Evolutionary conservation across 2,329 filamentous ascomycete species (phyloP), one percentile per base, ranked within the genome.

Genomic region (Arthrobotrys iridis): DNA sequence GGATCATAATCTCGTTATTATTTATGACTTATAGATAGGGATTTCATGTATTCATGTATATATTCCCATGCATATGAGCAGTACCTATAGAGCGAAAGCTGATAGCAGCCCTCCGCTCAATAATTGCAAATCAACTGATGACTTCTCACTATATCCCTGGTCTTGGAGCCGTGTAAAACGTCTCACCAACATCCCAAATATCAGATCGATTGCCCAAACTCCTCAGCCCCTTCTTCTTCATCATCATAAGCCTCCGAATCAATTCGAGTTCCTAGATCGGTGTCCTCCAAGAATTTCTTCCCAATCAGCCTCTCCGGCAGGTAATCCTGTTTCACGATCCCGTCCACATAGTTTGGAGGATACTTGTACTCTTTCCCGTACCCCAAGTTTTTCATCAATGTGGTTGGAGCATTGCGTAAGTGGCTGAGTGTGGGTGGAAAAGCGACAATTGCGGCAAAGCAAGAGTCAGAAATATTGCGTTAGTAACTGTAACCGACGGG

Each of bases 291-390:
- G 80, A 98, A 98, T 18, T 80, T 84, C 52, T 91, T 86, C 0
- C 90, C 93, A 35, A 84, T 81, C 5, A 99, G 82, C 65, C 87
- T 87, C 8, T 92, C 90, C 0, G 95, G 95, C n/a, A 99, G 82
- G 82, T 98, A 99, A 22, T 79, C 91, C 83, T 99, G 95, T 77
- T 85, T 87, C 0, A 98, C 94, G 78, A 84, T 88, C 0, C 95
- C 95, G 75, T 93, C 88, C 58, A 87, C 83, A 80, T 94, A 99
- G 78, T 96, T 92, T 0, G 95, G 95, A 78, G 96, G 96, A 80
- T 99, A 98, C 82, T 98, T 98, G 83, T 99, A 99, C 81, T 93
- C 91, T 57, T 89, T 90, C 0, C 93, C 93, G 80, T 93, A 96
- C 0, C 93, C 94, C 78, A 98, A 84, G 78, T 97, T 94, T 79